Base-by-base conservation (phyloP, 2,329 filamentous ascomycete species). In the Monosporascus ibericus region DNA sequence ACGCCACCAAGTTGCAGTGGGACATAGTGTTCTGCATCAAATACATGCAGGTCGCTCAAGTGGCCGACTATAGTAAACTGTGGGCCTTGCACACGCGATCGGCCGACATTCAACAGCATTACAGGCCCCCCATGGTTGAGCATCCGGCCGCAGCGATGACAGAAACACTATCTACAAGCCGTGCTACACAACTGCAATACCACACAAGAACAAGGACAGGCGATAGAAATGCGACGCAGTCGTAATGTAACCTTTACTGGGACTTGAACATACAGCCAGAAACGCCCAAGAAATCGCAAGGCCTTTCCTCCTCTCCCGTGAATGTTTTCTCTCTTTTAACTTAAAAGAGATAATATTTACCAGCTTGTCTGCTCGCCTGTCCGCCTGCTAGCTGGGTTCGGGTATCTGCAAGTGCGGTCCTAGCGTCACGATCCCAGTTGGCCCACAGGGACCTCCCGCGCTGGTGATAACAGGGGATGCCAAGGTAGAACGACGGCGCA, bases 401-500 rank as follows among this genome's bases (percentile, higher is more conserved):
- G 42, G 42, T 46, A 46, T 30, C 42, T 46, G 42, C 42, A 46
- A 46, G 42, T 46, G 42, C 42, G 14, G 42, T 46, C 42, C 42
- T 46, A 46, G 42, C 24, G 30, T 46, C 11, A 50, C 53, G 52
- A 53, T 50, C 56, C 55, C 53, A 52, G 55, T 50, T 55, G 54
- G 50, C 52, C 58, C 55, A 52, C 56, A 55, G 55, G 63, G 49
- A 58, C 56, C 57, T 61, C 60, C 64, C 61, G 63, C 52, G 55
- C 55, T 51, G 49, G 56, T 58, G 52, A 55, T 54, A 59, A 59
- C 58, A 55, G 58, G 48, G 52, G 48, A 46, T 46, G 60, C 59
- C 54, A 59, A 58, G 53, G 34, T 47, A 36, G 52, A 55, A 47
- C 51, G 42, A 49, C 52, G 55, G 55, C 55, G 55, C 58, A 60